Conservation (phyloP, 2,329 filamentous ascomycete species). For the Grosmannia clavigera region DNA sequence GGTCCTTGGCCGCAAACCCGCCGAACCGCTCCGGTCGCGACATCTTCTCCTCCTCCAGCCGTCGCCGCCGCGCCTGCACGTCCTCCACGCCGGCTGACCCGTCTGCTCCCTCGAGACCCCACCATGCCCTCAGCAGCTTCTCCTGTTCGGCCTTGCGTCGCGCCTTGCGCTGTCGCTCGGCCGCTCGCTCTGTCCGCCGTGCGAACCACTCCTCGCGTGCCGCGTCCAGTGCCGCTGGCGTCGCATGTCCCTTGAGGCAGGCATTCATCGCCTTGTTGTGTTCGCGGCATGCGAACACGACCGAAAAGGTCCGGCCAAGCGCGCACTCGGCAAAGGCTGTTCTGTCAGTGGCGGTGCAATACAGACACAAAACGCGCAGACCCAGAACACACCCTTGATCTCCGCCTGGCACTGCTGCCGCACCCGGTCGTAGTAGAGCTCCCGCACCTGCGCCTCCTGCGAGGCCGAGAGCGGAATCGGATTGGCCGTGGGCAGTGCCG, state of each 20-base stretch:
- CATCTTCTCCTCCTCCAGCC: slow-evolving; percentile 41
- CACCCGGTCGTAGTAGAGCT: slow-evolving; percentile 71
- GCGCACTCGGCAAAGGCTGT: slow-evolving; percentile 88
- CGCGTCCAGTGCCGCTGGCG: slow-evolving; percentile 70
- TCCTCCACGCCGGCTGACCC: slow-evolving; percentile 26
- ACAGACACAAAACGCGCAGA: neutral
- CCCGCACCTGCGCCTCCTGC: slow-evolving; percentile 71
- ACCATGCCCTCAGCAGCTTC: slow-evolving; percentile 54
- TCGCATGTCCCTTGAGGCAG: slow-evolving; percentile 84
- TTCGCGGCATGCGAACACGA: slow-evolving; percentile 73
- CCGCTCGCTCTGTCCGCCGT: slow-evolving; percentile 55
- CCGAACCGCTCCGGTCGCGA: slow-evolving; percentile 41
- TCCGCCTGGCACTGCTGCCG: slow-evolving; percentile 62
- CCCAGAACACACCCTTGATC: slow-evolving; percentile 50
- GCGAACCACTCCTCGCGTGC: slow-evolving; percentile 92
- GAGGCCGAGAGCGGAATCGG: slow-evolving; percentile 72
- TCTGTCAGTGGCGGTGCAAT: neutral
- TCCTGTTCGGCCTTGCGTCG: slow-evolving; percentile 49
- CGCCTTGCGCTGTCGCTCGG: slow-evolving; percentile 52
- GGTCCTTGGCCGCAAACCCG: slow-evolving; percentile 33
- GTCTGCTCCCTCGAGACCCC: slow-evolving; percentile 33
- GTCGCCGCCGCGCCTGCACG: slow-evolving; percentile 29
- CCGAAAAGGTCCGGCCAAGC: slow-evolving; percentile 70
- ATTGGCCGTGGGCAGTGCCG: slow-evolving; percentile 51
- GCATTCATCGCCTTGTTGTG: slow-evolving; percentile 80